Percentiles rank a stretch among this genome's conserved stretches.
Conservation (phyloP, 768 basidiomycete genomes). For the Nevesoporus exiguus region DNA sequence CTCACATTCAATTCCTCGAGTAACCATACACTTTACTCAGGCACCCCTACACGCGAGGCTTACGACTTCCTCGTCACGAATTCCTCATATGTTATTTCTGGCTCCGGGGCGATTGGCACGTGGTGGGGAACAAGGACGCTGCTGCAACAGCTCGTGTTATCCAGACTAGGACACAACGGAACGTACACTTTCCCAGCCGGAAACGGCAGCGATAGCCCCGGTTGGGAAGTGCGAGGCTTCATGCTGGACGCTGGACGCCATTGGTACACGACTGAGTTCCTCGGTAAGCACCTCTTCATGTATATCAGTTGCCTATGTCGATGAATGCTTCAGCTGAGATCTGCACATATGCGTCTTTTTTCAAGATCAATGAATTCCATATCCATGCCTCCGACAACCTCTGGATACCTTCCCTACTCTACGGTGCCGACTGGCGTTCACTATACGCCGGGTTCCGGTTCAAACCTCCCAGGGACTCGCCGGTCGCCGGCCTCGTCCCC, state of each 20-base stretch:
- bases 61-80: conserved; percentile 36
- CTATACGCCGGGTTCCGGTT: conserved; percentile 44
- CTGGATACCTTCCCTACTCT: conserved; percentile 40
- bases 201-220: conserved; percentile 37
- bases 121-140: conserved; percentile 47
- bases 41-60: conserved; percentile 35
- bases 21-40: conserved; percentile 37
- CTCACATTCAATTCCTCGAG: conserved; percentile 28
- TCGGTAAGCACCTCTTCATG: conserved; percentile 24
- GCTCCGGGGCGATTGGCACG: conserved; percentile 33
- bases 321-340: conserved; percentile 33
- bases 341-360: conserved; percentile 43
- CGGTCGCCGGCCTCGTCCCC: conserved; percentile 35
- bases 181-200: conserved; percentile 32
- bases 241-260: conserved; percentile 48
- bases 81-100: conserved; percentile 32
- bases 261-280: conserved; percentile 39
- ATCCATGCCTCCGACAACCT: conserved; percentile 43
- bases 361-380: conserved; percentile 44
- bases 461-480: conserved; percentile 34
- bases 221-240: conserved; percentile 44
- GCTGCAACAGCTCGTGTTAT: conserved; percentile 38
- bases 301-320: too few relatives aligned
- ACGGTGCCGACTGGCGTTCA: conserved; percentile 37
- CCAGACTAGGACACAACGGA: conserved; percentile 2